Evolutionary conservation across 148 eudicot genomes (phyloP), one percentile per base, ranked within the genome.

Genomic region (Chenopodium berlandieri): DNA sequence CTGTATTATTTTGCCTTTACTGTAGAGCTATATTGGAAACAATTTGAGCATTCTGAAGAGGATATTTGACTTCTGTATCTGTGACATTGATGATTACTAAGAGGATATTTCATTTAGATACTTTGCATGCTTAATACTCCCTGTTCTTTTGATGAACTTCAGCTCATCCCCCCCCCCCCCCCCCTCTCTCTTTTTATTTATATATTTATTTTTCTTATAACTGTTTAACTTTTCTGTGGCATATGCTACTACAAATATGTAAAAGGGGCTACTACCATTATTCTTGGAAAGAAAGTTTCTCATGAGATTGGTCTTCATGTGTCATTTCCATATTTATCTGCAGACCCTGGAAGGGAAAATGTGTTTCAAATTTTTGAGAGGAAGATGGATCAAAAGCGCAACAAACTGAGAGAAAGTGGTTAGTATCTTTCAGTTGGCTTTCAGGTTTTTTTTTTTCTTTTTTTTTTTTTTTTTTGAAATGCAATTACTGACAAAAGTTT

Each of bases 331-430:
- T 31, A 75, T 44, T 67, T 82, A 19, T 88, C 79, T 89, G 86
- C 95, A 96, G 99, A 94, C 89, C 88, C 91, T 70, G 85, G 83
- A 88, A 88, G 87, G 52, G 91, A 90, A 71, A 92, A 87, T 64
- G 87, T 94, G 84, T 89, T 88, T 73, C 91, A 86, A 86, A 86
- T 86, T 75, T 93, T 96, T 89, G 94, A 94, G 87, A 91, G 89
- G 88, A 96, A 96, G 92, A 91, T 92, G 76, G 91, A 90, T 82
- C 93, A 90, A 88, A 96, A 90, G 87, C 98, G 86, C 58, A 86
- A 79, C 34, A 91, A 89, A 79, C 78, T 96, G 64, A 92, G 88
- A 90, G 93, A 90, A 88, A 94, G 97, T 87, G 98, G 99, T 91
- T 84, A 69, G 79, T 80, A 62, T 68, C 72, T 83, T 75, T 67